phyloP scores from a whole-genome alignment of 2,329 filamentous ascomycete genomes.

The Monosporascus sp. region DNA sequence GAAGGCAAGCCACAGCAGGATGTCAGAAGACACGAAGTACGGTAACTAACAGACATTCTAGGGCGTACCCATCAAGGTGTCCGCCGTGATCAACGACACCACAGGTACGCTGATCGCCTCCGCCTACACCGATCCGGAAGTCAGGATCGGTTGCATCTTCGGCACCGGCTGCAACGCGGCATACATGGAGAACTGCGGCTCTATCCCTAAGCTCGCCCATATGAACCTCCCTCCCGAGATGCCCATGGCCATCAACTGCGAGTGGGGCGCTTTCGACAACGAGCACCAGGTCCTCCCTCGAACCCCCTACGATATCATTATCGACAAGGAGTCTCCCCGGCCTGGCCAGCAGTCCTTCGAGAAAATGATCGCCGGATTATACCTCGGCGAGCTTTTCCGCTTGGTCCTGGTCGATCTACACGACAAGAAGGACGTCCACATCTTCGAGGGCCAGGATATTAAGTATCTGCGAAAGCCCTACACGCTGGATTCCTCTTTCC shows the following conservation, averaged over 20 bases:
- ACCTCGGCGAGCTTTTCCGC: slow-evolving; percentile 91
- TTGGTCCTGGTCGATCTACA: slow-evolving; percentile 80
- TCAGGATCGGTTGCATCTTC: slow-evolving; percentile 97
- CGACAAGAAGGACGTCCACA: slow-evolving; percentile 65
- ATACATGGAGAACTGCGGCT: slow-evolving; percentile 91
- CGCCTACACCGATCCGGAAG: slow-evolving; percentile 87
- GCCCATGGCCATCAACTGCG: slow-evolving; percentile 94
- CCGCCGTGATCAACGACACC: slow-evolving; percentile 94
- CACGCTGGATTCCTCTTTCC: slow-evolving; percentile 85
- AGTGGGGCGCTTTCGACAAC: slow-evolving; percentile 96
- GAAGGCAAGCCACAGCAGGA: slow-evolving; percentile 43
- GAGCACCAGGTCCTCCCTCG: slow-evolving; percentile 81
- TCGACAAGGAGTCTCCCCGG: slow-evolving; percentile 87
- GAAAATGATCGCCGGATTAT: slow-evolving; percentile 95
- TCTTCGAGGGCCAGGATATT: slow-evolving; percentile 83
- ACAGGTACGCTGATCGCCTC: slow-evolving; percentile 96
- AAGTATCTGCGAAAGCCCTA: slow-evolving; percentile 79
- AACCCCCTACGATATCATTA: slow-evolving; percentile 78
- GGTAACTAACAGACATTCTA: slow-evolving; percentile 30
- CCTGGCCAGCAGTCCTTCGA: slow-evolving; percentile 94
- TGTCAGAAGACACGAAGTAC: neutral
- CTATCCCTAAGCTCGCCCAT: slow-evolving; percentile 88
- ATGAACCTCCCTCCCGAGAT: slow-evolving; percentile 79
- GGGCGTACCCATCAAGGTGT: slow-evolving; percentile 87
- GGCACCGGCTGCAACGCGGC: slow-evolving; percentile 97